These are phyloP conservation scores for Xanthoconium purpureum DNA, from an alignment of 768 basidiomycete genomes.

Conservation along the genomic window DNA sequence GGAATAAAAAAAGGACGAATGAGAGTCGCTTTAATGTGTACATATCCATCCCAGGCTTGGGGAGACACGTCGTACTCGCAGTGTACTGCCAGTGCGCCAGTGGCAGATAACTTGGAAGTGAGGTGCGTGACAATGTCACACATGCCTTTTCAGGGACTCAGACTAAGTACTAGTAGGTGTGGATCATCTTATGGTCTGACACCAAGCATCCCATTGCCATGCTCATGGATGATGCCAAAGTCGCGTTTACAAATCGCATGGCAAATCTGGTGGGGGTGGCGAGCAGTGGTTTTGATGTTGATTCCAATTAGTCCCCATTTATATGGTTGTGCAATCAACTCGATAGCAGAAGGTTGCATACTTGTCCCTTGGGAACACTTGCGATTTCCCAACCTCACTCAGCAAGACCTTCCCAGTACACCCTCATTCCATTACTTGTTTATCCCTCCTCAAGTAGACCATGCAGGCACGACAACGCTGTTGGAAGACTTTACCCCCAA, in stretches of 20 bases:
- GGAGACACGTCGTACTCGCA: no score
- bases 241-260: slow-evolving; percentile 63
- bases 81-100: no score
- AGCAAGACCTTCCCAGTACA: slow-evolving; percentile 35
- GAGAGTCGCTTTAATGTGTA: no score
- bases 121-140: no score
- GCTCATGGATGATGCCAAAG: slow-evolving; percentile 82
- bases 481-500: slow-evolving; percentile 71
- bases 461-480: slow-evolving; percentile 21
- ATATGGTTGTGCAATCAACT: slow-evolving; percentile 92
- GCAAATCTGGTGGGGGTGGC: slow-evolving; percentile 77
- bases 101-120: no score
- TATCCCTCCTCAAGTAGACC: background rate
- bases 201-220: slow-evolving; percentile 74
- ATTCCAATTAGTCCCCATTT: no score
- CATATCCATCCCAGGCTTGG: no score
- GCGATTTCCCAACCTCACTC: slow-evolving; percentile 67
- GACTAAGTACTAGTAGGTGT: no score
- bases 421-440: background rate
- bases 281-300: no score
- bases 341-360: slow-evolving; percentile 90
- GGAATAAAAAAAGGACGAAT: no score
- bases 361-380: slow-evolving; percentile 90
- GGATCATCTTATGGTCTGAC: no score
- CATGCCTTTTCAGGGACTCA: no score